Percentiles rank a stretch among this genome's conserved stretches.
These are phyloP conservation scores for Neobulgaria alba DNA, from an alignment of 2,329 filamentous ascomycete genomes.

Conservation along the genomic window DNA sequence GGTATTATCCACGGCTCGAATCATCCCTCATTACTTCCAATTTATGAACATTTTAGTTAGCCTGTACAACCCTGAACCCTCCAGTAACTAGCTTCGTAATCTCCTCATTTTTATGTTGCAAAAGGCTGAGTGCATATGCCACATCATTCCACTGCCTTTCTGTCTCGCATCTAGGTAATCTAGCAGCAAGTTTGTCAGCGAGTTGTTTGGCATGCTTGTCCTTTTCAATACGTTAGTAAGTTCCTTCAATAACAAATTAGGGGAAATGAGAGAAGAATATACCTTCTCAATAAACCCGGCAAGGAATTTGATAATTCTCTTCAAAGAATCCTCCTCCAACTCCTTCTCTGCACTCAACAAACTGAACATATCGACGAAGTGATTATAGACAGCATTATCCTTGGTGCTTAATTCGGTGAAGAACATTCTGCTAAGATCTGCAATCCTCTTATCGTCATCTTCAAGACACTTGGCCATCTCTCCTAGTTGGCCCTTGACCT, in stretches of 20 bases:
- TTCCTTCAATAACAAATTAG: background rate
- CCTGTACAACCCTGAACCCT: conserved; percentile 66
- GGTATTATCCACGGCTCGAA: no score
- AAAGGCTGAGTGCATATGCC: conserved; percentile 76
- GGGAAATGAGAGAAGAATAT: conserved; percentile 26
- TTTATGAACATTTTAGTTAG: conserved; percentile 32
- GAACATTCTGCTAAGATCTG: conserved; percentile 94
- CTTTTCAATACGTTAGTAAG: conserved; percentile 37
- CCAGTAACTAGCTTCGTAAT: conserved; percentile 69
- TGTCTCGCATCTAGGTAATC: conserved; percentile 76
- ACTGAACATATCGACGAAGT: conserved; percentile 99
- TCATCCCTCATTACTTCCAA: conserved; percentile 6
- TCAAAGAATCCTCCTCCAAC: conserved; percentile 78
- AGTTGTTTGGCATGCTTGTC: conserved; percentile 97
- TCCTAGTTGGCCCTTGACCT: conserved; percentile 96
- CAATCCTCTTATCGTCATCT: conserved; percentile 88
- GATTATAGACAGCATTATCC: conserved; percentile 98
- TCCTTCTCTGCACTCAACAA: conserved; percentile 73
- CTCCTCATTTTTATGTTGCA: conserved; percentile 91
- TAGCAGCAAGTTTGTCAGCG: conserved; percentile 82
- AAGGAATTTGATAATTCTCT: conserved; percentile 82
- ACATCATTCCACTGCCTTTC: conserved; percentile 98
- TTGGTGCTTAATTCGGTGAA: conserved; percentile 96
- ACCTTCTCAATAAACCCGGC: conserved; percentile 97
- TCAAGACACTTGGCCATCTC: conserved; percentile 99